Evolutionary conservation across 2,329 filamentous ascomycete species (phyloP), one percentile per base, ranked within the genome.

Genomic region (Achaetomium macrosporum): DNA sequence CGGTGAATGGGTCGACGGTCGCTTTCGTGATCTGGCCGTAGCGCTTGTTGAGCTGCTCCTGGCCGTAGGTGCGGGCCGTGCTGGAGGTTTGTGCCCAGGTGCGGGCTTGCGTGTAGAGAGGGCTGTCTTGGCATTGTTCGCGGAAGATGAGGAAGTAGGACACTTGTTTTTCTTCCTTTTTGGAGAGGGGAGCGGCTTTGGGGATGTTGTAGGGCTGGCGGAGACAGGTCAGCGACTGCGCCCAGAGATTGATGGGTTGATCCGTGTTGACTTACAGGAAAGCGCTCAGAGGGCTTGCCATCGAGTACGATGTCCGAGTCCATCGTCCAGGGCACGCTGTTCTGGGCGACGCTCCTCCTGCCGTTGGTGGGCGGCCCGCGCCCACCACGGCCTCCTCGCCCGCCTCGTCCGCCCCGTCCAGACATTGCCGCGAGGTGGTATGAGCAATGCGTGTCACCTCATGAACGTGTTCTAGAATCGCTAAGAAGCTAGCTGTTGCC

Each of bases 31-130:
- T 75, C 60, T 76, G 67, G 56, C 73, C 76, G 67, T 77, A 83
- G 50, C 74, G 75, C 57, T 75, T 74, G 66, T 82, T 82, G 63
- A 76, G 68, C 66, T 83, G 79, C n/a, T 76, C 72, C 61, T 80
- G 78, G 59, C 78, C 78, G 66, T 83, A 82, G 13, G 67, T 63
- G 45, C 69, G 64, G 62, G 68, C 56, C 68, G 72, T 50, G 42
- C 29, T 31, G 13, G 31, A 16, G 29, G 37, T 20, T 15, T 48
- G 35, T 13, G 66, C 60, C 20, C 67, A 64, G 19, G 71, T 71
- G 57, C 77, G 76, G 43, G 74, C 74, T 51, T 79, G 77, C 8
- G 79, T 83, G 67, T 82, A 82, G 33, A 83, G 71, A 1, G 77
- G 72, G 1, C 75, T 73, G 53, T 73, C 70, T 65, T 82, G 79